Evolutionary conservation across 2,329 filamentous ascomycete genomes (phyloP).

Genomic region (Dactylonectria estremocensis): DNA sequence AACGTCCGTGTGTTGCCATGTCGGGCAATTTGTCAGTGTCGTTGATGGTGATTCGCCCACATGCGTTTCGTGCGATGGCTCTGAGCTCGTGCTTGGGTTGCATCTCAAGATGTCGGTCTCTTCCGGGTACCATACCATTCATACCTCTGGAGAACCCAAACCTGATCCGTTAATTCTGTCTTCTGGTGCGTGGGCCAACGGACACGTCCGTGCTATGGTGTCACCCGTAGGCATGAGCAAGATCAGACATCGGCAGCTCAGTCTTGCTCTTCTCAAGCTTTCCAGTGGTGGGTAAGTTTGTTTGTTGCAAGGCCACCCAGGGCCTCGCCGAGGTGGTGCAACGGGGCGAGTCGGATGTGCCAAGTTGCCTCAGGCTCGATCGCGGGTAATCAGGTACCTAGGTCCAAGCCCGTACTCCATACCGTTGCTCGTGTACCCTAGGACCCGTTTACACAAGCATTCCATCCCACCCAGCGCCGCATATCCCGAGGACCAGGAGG

Average conservation of each 20-base stretch:
- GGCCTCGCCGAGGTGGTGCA: background rate
- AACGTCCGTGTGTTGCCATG: background rate
- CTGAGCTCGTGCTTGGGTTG: background rate
- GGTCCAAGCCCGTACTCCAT: background rate
- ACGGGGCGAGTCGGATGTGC: slow-evolving; percentile 12
- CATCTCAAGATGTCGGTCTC: background rate
- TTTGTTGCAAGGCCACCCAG: background rate
- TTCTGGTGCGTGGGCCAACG: background rate
- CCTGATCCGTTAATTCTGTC: background rate
- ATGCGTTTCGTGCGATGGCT: background rate
- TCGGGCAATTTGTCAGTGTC: slow-evolving; percentile 3
- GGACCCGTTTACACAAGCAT: background rate
- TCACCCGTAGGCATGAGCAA: background rate
- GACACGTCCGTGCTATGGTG: background rate
- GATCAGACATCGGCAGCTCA: background rate
- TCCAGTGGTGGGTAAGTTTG: background rate
- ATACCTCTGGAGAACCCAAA: background rate
- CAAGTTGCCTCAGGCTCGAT: slow-evolving; percentile 1
- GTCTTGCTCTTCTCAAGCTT: background rate
- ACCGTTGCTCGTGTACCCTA: background rate
- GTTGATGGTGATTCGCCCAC: slow-evolving; percentile 1
- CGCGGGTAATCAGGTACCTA: background rate
- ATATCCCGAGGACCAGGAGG: background rate
- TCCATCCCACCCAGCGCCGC: background rate
- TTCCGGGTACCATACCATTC: slow-evolving; percentile 1